phyloP scores from a whole-genome alignment of 1,284 basidiomycete species.

The Lentinus polychrous region DNA sequence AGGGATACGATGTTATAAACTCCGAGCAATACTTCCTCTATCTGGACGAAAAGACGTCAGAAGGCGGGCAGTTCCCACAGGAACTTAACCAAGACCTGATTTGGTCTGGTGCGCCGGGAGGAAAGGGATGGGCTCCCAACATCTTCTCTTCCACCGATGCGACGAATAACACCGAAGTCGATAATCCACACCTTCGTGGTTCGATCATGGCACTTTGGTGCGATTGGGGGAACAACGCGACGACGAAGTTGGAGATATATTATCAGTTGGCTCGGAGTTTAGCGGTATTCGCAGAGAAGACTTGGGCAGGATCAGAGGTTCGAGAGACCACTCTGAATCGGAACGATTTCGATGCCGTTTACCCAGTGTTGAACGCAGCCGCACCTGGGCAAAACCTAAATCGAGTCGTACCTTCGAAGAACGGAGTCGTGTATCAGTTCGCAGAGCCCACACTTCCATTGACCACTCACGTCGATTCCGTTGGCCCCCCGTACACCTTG shows the following conservation, averaged over 20 bases:
- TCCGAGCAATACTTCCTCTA: constrained; percentile 28
- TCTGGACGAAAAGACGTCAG: constrained; percentile 28
- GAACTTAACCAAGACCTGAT: constrained; percentile 22
- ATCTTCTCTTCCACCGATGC: constrained; percentile 21
- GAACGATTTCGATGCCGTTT: constrained; percentile 19
- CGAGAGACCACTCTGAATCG: constrained; percentile 19
- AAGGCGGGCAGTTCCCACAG: constrained; percentile 21
- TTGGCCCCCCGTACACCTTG: constrained; percentile 39
- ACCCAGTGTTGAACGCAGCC: constrained; percentile 21
- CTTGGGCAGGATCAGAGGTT: constrained; percentile 22
- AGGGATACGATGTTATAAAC: constrained; percentile 26
- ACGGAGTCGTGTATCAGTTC: constrained; percentile 18
- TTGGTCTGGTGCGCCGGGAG: constrained; percentile 22
- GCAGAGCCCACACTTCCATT: constrained; percentile 13
- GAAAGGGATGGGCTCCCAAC: constrained; percentile 25
- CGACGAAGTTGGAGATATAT: constrained; percentile 24
- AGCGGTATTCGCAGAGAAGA: constrained; percentile 22
- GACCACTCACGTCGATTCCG: constrained; percentile 28
- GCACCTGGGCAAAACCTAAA: constrained; percentile 26
- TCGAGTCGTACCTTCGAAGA: constrained; percentile 15
- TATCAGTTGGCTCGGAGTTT: constrained; percentile 23
- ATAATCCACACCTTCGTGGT: constrained; percentile 19
- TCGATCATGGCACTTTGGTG: constrained; percentile 25
- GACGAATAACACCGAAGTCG: constrained; percentile 22
- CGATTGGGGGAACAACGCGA: constrained; percentile 26